These are phyloP conservation scores for Aspergillus diversus DNA, from an alignment of 495 filamentous ascomycete genomes.

Conservation along the genomic window DNA sequence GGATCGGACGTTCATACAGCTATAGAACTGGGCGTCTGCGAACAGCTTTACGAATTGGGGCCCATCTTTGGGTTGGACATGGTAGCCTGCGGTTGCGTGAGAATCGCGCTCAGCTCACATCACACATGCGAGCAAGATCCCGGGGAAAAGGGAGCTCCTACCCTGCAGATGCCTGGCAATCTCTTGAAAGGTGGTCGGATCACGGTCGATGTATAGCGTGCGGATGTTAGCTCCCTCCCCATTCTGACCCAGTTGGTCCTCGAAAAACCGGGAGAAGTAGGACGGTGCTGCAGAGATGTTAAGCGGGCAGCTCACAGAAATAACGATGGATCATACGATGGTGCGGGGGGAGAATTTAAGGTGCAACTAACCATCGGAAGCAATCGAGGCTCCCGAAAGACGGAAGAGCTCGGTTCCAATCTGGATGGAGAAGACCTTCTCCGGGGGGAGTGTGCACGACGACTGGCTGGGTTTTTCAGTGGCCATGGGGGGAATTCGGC, in stretches of 20 bases:
- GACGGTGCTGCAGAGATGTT: constrained; percentile 80
- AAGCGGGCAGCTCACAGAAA: constrained; percentile 35
- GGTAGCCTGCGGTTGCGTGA: constrained; percentile 63
- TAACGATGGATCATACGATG: constrained; percentile 13
- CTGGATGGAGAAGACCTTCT: constrained; percentile 89
- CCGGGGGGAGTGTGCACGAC: constrained; percentile 48
- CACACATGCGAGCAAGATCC: background rate
- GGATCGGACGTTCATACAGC: constrained; percentile 51
- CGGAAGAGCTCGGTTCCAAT: constrained; percentile 91
- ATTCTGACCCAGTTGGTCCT: constrained; percentile 72
- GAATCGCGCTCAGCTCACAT: background rate
- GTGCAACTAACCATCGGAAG: constrained; percentile 82
- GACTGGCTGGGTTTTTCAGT: background rate
- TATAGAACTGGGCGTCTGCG: constrained; percentile 96
- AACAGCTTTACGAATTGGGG: constrained; percentile 89
- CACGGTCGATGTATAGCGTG: constrained; percentile 94
- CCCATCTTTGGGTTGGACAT: constrained; percentile 80
- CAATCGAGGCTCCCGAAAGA: constrained; percentile 91
- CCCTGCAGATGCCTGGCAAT: constrained; percentile 91
- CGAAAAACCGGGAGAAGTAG: constrained; percentile 96
- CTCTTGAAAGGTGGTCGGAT: constrained; percentile 86
- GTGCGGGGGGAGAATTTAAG: background rate
- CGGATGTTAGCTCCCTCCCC: constrained; percentile 58
- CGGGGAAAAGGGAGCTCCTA: constrained; percentile 22
- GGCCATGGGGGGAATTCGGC: background rate